Percentiles rank a stretch among this genome's conserved stretches.
These are phyloP conservation scores for Plantago ovata DNA, from an alignment of 257 asterid genomes.

Conservation along the genomic window DNA sequence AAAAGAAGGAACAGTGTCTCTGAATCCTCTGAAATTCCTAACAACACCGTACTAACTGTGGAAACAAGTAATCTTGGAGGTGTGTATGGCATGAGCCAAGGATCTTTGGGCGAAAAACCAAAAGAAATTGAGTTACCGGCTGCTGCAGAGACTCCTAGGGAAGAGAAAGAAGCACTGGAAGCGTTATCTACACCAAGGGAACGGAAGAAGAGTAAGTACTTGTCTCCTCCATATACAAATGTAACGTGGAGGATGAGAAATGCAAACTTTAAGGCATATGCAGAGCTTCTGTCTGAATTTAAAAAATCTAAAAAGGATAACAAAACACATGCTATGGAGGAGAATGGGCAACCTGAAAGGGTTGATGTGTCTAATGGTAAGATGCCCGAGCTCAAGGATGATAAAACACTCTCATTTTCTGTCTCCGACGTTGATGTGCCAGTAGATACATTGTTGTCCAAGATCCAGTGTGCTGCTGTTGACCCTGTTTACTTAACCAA, in stretches of 20 bases:
- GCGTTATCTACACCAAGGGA: constrained; percentile 51
- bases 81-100: constrained; percentile 18
- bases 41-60: constrained; percentile 16
- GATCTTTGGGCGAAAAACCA: constrained; percentile 13
- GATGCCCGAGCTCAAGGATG: constrained; percentile 14
- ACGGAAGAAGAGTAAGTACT: constrained; percentile 80
- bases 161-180: constrained; percentile 28
- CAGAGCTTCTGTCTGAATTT: constrained; percentile 20
- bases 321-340: constrained; percentile 30
- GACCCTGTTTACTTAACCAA: constrained; percentile 35
- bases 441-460: constrained; percentile 34
- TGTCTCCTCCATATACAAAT: constrained; percentile 66
- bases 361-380: not conserved
- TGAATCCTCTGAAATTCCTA: constrained; percentile 14
- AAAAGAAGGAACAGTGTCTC: constrained; percentile 23
- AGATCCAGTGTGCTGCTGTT: constrained; percentile 41
- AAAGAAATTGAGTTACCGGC: constrained; percentile 15
- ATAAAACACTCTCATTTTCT: constrained; percentile 11
- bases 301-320: constrained; percentile 27
- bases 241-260: constrained; percentile 21
- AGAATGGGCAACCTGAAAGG: constrained; percentile 8
- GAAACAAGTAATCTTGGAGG: constrained; percentile 11
- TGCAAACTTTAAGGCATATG: constrained; percentile 27
- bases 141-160: constrained; percentile 24
- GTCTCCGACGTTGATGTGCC: constrained; percentile 31